phyloP scores from a whole-genome alignment of 345 rosid species.

The Syzygium aqueum region DNA sequence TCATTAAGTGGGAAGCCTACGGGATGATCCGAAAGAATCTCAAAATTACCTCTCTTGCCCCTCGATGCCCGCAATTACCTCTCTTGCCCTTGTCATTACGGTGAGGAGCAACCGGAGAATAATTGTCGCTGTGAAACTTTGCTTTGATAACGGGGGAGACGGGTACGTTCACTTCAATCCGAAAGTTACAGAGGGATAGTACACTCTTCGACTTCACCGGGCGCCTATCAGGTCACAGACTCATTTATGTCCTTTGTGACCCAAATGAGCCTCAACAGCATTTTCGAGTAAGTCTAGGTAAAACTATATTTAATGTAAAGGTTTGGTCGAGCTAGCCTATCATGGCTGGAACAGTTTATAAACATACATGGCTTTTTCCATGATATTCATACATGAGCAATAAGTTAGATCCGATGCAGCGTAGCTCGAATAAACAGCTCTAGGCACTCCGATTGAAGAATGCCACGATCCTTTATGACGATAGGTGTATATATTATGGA shows the following conservation, averaged over 20 bases:
- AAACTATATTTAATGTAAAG: neutral
- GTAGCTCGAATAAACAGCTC: neutral
- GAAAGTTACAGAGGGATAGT: neutral
- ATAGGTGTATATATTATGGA: too few relatives aligned
- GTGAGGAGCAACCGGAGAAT: neutral
- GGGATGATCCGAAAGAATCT: neutral
- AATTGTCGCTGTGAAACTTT: neutral
- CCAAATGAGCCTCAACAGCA: neutral
- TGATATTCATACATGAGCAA: accelerated
- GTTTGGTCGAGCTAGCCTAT: neutral
- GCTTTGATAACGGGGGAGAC: neutral
- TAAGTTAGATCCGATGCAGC: neutral
- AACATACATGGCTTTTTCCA: neutral
- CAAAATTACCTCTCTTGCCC: neutral
- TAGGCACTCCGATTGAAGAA: neutral
- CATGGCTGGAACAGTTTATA: neutral
- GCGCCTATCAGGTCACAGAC: neutral
- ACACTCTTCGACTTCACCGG: neutral
- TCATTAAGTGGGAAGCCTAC: too few relatives aligned
- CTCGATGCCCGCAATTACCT: neutral
- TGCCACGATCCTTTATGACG: neutral
- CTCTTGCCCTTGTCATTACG: neutral
- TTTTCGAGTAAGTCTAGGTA: neutral
- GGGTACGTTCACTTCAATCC: neutral
- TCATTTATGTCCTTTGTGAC: neutral